Conservation (phyloP, 768 basidiomycete species). For the Psilocybe cubensis region DNA sequence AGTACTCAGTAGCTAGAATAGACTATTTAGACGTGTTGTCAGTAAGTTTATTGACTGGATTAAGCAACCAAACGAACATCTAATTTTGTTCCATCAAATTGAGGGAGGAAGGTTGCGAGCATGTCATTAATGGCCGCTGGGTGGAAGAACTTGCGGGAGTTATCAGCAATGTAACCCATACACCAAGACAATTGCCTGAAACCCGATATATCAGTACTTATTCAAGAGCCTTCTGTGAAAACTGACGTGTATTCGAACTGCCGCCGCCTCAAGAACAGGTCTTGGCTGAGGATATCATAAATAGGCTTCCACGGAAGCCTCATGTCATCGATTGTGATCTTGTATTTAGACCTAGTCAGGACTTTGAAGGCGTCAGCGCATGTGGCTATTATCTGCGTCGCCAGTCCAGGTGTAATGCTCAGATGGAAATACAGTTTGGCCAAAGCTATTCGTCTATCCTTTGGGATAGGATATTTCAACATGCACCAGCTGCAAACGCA, state of each 20-base stretch:
- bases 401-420: slow-evolving; percentile 76
- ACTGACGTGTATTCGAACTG: slow-evolving; percentile 81
- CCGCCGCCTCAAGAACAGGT: slow-evolving; percentile 76
- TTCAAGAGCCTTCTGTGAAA: not conserved
- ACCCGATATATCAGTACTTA: slow-evolving; percentile 4
- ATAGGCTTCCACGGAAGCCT: slow-evolving; percentile 84
- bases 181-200: slow-evolving; percentile 75
- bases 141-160: slow-evolving; percentile 83
- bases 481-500: slow-evolving; percentile 63
- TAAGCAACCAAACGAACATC: slow-evolving; percentile 52
- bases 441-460: slow-evolving; percentile 72
- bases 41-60: slow-evolving; percentile 9
- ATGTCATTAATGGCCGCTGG: slow-evolving; percentile 86
- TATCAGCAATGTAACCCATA: slow-evolving; percentile 73
- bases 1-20: slow-evolving; percentile 82
- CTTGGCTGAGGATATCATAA: slow-evolving; percentile 68
- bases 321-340: slow-evolving; percentile 77
- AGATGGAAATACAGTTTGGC: slow-evolving; percentile 82
- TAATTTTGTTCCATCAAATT: slow-evolving; percentile 72
- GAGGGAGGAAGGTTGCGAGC: slow-evolving; percentile 84
- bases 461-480: slow-evolving; percentile 87
- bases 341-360: slow-evolving; percentile 70
- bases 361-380: slow-evolving; percentile 65
- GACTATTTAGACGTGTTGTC: slow-evolving; percentile 47
- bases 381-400: slow-evolving; percentile 66